Evolutionary conservation across 2,329 filamentous ascomycete genomes (phyloP).

Genomic region (Trichoderma koningiopsis): DNA sequence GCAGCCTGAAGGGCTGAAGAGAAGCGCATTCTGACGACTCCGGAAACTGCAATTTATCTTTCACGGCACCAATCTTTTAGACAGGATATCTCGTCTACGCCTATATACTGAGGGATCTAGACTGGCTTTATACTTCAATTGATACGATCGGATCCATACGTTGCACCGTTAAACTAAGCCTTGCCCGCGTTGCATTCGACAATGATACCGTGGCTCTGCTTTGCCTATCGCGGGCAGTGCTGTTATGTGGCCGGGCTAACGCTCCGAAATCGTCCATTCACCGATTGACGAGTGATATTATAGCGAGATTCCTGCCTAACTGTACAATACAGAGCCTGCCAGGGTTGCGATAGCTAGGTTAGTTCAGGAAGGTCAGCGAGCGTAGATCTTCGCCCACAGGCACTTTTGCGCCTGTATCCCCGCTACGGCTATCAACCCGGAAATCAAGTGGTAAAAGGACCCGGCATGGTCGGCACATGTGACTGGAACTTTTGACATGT

Average conservation of each 20-base stretch:
- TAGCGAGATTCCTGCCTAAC: not conserved
- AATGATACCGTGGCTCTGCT: not conserved
- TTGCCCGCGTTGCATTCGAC: not conserved
- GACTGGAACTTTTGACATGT: conserved; percentile 9
- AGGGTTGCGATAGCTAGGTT: conserved; percentile 1
- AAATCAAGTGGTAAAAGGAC: not conserved
- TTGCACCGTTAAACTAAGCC: not conserved
- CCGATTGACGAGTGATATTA: not conserved
- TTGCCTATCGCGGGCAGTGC: not conserved
- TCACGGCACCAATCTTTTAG: not conserved
- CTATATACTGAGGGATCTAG: not conserved
- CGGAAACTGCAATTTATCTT: not conserved
- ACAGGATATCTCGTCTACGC: not conserved
- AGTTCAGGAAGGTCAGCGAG: conserved; percentile 3
- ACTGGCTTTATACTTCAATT: not conserved
- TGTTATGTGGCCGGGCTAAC: not conserved
- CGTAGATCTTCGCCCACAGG: not conserved
- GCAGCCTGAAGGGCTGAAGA: conserved; percentile 13
- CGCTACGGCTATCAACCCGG: not conserved
- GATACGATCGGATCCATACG: not conserved
- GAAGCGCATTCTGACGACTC: conserved; percentile 14
- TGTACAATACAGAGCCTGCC: not conserved
- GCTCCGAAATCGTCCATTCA: not conserved
- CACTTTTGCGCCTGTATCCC: not conserved
- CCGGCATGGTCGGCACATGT: conserved; percentile 14